Base-by-base conservation (phyloP, 2,329 filamentous ascomycete genomes). In the Fulvia fulva region DNA sequence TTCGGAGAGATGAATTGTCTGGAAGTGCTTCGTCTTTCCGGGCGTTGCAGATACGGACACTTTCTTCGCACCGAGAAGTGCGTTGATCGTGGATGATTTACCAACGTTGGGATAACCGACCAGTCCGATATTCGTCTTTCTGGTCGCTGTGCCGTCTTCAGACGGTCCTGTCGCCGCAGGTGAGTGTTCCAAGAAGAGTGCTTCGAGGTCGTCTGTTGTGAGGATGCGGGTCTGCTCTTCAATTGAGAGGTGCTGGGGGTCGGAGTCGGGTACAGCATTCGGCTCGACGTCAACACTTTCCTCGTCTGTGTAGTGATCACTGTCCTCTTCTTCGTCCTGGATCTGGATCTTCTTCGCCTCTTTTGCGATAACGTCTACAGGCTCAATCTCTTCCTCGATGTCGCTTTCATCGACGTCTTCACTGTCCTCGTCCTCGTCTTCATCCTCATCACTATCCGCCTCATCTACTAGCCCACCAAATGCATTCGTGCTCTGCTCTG, bases 11-110 rank as follows among this genome's bases (percentile, higher is more conserved):
- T 97, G 92, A 59, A 99, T 94, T 1, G 94, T 99, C 75, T 99
- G 94, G 79, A 99, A 99, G 71, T 99, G 94, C 79, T 99, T 99
- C 14, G 94, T 99, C 79, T 99, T 99, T 73, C 94, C 94, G 3
- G 94, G 94, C 1, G 94, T 99, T 14, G 93, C 88, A 16, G 94
- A 99, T 41, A 99, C 95, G 0, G 93, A 97, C 5, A 99, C 94
- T 78, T 97, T 99, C 80, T 97, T 99, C 56, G 94, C 87, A 52
- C 95, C 95, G 58, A 97, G 92, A n/a, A 99, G 83, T 44, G 94
- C 93, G 78, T 99, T 99, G 81, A 99, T 99, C 16, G 94, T 99
- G 51, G 92, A 97, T 1, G 95, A 99, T 78, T 99, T 99, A 77
- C 94, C 94, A 63, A 99, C 94, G 78, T 99, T 99, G 70, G 94